Conservation (phyloP, 805 yeast species). For the Lipomyces spencermartinsiae region DNA sequence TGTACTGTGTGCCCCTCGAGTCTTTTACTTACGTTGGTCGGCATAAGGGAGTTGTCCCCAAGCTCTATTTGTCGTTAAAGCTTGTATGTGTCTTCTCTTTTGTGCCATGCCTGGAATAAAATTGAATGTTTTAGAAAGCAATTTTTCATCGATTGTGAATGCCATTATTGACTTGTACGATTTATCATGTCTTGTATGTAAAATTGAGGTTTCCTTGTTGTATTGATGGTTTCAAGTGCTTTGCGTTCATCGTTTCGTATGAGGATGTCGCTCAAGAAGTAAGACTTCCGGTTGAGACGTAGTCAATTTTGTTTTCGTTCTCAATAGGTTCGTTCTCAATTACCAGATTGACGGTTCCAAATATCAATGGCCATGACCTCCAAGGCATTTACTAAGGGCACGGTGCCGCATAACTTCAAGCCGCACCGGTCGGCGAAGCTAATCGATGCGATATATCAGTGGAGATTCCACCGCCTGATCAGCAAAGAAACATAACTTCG, state of each 20-base stretch:
- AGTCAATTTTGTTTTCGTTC: not conserved
- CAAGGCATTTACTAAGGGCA: not conserved
- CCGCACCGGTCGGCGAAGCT: not conserved
- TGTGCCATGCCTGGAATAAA: conserved; percentile 22
- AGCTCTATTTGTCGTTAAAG: conserved; percentile 3
- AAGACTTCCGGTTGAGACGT: not conserved
- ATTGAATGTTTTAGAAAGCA: conserved; percentile 9
- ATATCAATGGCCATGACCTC: too few species aligned
- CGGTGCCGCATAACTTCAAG: not conserved
- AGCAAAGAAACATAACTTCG: not conserved
- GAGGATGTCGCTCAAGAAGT: not conserved
- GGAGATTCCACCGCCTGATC: not conserved
- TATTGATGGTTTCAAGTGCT: not conserved
- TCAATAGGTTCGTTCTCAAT: not conserved
- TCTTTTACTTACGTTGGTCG: not conserved
- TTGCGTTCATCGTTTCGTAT: not conserved
- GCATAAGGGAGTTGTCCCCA: conserved; percentile 16
- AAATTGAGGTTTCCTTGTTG: not conserved
- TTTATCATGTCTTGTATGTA: not conserved
- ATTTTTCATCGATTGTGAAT: not conserved
- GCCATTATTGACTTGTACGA: not conserved
- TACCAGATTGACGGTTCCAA: too few species aligned
- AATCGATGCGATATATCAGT: too few species aligned
- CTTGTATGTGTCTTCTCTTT: not conserved
- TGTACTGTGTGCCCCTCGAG: not conserved